A percentile compares a stretch with the other conserved stretches of the same genome.
phyloP scores from a whole-genome alignment of 805 yeast species.

The Metschnikowia shivogae region DNA sequence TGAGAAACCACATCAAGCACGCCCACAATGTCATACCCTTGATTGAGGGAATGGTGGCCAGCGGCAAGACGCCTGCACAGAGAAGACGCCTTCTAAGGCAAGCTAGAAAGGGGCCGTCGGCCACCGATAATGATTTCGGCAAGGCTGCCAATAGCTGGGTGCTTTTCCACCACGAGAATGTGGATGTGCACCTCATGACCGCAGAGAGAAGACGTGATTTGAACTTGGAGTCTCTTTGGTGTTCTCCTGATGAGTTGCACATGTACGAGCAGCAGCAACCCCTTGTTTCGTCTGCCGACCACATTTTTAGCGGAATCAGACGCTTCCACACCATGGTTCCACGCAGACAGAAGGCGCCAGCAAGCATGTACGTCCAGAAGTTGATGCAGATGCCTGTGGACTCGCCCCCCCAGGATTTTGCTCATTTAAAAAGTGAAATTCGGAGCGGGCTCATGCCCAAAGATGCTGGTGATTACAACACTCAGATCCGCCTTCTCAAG shows the following conservation, averaged over 20 bases:
- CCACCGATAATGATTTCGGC: constrained; percentile 56
- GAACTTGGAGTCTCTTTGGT: constrained; percentile 70
- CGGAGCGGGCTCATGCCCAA: constrained; percentile 4
- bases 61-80: constrained; percentile 41
- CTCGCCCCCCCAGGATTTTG: neutral
- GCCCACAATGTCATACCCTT: constrained; percentile 36
- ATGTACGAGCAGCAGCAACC: constrained; percentile 21
- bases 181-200: constrained; percentile 71
- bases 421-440: constrained; percentile 6
- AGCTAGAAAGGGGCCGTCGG: constrained; percentile 50
- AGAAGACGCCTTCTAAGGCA: constrained; percentile 44
- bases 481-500: constrained; percentile 22
- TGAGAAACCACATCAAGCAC: constrained; percentile 57
- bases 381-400: constrained; percentile 5
- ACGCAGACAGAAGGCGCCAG: neutral
- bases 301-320: constrained; percentile 22
- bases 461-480: constrained; percentile 17
- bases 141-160: constrained; percentile 72
- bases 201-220: constrained; percentile 61
- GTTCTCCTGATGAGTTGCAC: constrained; percentile 36
- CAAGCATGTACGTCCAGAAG: constrained; percentile 1
- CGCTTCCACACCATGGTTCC: constrained; percentile 36
- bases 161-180: constrained; percentile 67
- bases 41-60: constrained; percentile 69
- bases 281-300: constrained; percentile 17